phyloP scores from a whole-genome alignment of 306 rosid genomes.

The Psophocarpus tetragonolobus region DNA sequence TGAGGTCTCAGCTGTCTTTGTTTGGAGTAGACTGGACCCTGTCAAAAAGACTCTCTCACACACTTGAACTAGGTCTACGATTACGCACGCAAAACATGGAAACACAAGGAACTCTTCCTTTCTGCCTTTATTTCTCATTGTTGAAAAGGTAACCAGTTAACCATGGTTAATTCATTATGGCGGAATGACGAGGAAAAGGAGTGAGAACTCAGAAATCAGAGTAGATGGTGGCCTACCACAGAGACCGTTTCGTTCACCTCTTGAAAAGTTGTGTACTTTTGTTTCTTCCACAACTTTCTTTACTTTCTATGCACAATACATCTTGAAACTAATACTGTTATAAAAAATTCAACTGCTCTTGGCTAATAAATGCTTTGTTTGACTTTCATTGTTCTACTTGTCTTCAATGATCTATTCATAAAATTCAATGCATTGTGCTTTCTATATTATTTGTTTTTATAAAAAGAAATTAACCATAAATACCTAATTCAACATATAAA shows the following conservation, averaged over 20 bases:
- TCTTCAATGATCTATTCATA: too few relatives aligned
- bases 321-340: neutral
- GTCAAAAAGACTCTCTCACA: slow-evolving; percentile 53
- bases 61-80: slow-evolving; percentile 38
- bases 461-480: too few relatives aligned
- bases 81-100: slow-evolving; percentile 41
- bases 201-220: slow-evolving; percentile 33
- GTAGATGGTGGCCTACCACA: slow-evolving; percentile 53
- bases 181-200: slow-evolving; percentile 11
- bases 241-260: slow-evolving; percentile 47
- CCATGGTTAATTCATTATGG: slow-evolving; percentile 30
- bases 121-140: neutral
- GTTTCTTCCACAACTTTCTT: slow-evolving; percentile 34
- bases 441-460: neutral
- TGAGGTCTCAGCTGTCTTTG: slow-evolving; percentile 50
- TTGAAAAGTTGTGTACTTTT: slow-evolving; percentile 43
- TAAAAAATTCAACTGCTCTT: slow-evolving; percentile 42
- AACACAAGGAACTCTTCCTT: neutral
- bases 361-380: slow-evolving; percentile 37
- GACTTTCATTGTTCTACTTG: slow-evolving; percentile 39
- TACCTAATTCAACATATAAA: too few relatives aligned
- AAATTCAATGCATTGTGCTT: neutral
- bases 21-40: slow-evolving; percentile 17
- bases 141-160: neutral
- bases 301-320: slow-evolving; percentile 32